Percentiles rank a stretch among this genome's conserved stretches.
phyloP scores from a whole-genome alignment of 2,329 filamentous ascomycete genomes.

The Cordyceps javanica region DNA sequence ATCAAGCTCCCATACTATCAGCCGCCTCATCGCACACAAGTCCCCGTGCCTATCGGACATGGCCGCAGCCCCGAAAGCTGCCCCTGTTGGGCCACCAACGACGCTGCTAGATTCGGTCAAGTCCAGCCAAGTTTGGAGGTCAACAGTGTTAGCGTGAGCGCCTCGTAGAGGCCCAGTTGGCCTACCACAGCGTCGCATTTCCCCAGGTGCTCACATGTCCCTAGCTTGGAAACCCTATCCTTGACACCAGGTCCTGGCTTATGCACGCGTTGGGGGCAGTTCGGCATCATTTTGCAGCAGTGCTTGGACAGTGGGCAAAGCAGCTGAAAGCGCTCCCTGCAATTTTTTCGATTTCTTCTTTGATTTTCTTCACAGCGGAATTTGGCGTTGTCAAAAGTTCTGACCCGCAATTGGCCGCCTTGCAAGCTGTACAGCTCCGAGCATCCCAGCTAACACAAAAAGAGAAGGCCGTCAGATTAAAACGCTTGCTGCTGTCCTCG shows the following conservation, averaged over 20 bases:
- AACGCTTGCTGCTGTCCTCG: background rate
- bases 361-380: too few species aligned
- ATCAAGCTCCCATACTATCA: background rate
- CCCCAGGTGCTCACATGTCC: constrained; percentile 13
- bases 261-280: background rate
- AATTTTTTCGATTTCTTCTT: background rate
- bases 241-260: background rate
- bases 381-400: constrained; percentile 4
- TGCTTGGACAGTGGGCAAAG: background rate
- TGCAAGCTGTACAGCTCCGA: background rate
- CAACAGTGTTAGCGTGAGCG: constrained; percentile 7
- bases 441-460: constrained; percentile 7
- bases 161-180: constrained; percentile 5
- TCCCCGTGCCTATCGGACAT: background rate
- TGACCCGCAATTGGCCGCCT: constrained; percentile 5
- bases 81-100: background rate
- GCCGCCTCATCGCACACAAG: background rate
- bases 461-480: constrained; percentile 9
- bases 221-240: background rate
- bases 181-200: constrained; percentile 15
- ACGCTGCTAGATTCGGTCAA: background rate
- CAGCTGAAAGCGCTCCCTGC: background rate
- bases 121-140: constrained; percentile 2
- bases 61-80: background rate
- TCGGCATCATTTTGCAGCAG: background rate